These are phyloP conservation scores for Quercus lobata DNA, from an alignment of 331 rosid genomes.

Conservation along the genomic window DNA sequence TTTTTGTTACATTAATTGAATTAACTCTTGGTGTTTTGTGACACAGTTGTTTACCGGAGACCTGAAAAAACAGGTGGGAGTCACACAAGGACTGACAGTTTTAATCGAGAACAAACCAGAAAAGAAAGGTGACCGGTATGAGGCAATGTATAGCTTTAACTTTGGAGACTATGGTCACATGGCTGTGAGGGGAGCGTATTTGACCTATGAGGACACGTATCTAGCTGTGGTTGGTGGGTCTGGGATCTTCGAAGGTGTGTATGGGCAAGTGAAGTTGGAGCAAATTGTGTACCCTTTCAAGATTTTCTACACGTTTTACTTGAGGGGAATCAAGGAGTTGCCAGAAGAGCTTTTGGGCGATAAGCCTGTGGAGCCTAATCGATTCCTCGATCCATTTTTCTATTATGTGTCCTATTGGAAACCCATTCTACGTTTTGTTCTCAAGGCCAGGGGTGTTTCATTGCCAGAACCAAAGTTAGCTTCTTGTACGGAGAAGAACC, in stretches of 20 bases:
- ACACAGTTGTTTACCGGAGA: constrained; percentile 62
- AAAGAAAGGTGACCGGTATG: constrained; percentile 68
- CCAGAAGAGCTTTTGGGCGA: constrained; percentile 50
- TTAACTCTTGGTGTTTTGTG: too few relatives aligned
- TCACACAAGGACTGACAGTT: constrained; percentile 68
- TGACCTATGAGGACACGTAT: constrained; percentile 66
- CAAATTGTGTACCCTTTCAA: constrained; percentile 77
- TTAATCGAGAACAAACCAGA: constrained; percentile 67
- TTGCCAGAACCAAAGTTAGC: too few relatives aligned
- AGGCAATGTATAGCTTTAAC: constrained; percentile 67
- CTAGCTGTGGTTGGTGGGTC: constrained; percentile 84
- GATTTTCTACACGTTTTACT: constrained; percentile 67
- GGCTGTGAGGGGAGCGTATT: constrained; percentile 64
- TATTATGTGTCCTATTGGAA: too few relatives aligned
- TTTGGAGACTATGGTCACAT: constrained; percentile 77
- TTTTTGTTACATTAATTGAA: too few relatives aligned
- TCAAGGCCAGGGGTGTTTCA: too few relatives aligned
- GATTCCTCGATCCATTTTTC: too few relatives aligned
- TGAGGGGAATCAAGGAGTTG: constrained; percentile 69
- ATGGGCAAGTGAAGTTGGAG: constrained; percentile 65
- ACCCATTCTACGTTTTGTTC: too few relatives aligned
- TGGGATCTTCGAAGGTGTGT: constrained; percentile 71
- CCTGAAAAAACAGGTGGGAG: constrained; percentile 65
- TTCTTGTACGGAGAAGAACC: too few relatives aligned
- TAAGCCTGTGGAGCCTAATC: constrained; percentile 48